Evolutionary conservation across 2,329 filamentous ascomycete species (phyloP).

Genomic region (Neofusicoccum laricinum): DNA sequence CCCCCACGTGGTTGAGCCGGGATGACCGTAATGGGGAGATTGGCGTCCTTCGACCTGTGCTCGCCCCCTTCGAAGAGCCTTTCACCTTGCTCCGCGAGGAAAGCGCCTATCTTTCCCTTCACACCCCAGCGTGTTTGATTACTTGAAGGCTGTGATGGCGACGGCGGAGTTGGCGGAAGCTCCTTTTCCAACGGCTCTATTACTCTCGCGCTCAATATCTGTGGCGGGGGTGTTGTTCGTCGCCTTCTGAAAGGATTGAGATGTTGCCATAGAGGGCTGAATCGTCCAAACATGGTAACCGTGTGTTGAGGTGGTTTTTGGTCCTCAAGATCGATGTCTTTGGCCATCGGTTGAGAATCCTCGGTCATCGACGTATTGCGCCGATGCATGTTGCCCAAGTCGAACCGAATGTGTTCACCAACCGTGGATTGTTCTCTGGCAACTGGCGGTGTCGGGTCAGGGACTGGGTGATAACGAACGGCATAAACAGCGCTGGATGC

Average conservation of each 20-base stretch:
- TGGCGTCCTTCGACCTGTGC: conserved; percentile 33
- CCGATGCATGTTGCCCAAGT: not conserved
- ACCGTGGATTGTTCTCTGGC: conserved; percentile 28
- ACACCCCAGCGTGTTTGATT: conserved; percentile 44
- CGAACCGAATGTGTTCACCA: conserved; percentile 21
- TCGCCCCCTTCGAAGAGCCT: conserved; percentile 39
- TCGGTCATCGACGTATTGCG: not conserved
- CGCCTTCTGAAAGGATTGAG: conserved; percentile 57
- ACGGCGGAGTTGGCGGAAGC: conserved; percentile 18
- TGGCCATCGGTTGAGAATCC: conserved; percentile 7
- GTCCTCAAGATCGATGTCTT: conserved; percentile 1
- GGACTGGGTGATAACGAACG: conserved; percentile 57
- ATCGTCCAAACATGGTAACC: conserved; percentile 12
- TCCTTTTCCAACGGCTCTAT: conserved; percentile 41
- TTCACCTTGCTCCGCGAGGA: conserved; percentile 50
- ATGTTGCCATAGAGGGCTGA: conserved; percentile 8
- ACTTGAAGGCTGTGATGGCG: conserved; percentile 27
- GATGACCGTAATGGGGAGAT: conserved; percentile 59
- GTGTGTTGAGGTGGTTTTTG: conserved; percentile 12
- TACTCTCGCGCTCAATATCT: conserved; percentile 57
- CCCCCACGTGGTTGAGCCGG: conserved; percentile 55
- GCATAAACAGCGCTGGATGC: conserved; percentile 63
- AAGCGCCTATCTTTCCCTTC: conserved; percentile 45
- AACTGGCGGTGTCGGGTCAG: conserved; percentile 39
- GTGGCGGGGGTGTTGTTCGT: conserved; percentile 57